Conservation (phyloP, 768 basidiomycete species). For the Coprinopsis strossmayeri region DNA sequence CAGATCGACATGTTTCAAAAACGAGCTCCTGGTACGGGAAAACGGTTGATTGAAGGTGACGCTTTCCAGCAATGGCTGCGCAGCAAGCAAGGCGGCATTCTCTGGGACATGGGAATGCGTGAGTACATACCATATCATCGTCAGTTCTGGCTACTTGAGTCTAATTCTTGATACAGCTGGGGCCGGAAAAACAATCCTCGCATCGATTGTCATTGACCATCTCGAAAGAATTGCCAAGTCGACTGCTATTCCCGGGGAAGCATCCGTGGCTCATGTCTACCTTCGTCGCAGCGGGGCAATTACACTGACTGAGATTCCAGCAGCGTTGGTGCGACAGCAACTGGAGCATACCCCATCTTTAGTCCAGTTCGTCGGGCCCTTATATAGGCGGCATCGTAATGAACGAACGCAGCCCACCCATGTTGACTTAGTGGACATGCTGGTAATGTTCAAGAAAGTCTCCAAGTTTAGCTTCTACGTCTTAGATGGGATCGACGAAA, state of each 20-base stretch:
- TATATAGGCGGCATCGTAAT: neutral
- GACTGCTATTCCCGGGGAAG: neutral
- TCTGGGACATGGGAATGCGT: conserved; percentile 5
- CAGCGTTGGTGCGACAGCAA: neutral
- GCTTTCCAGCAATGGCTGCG: neutral
- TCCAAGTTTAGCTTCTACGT: neutral
- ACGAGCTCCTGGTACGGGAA: neutral
- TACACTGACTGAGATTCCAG: neutral
- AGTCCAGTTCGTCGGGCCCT: neutral
- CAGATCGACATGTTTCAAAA: neutral
- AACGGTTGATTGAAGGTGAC: neutral
- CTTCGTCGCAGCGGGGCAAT: neutral
- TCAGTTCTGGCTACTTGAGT: neutral
- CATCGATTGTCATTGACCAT: conserved; percentile 1
- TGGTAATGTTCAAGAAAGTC: neutral
- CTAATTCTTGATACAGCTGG: neutral
- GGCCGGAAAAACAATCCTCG: conserved; percentile 1
- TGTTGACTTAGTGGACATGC: neutral
- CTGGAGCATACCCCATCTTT: neutral
- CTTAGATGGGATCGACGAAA: conserved; percentile 4
- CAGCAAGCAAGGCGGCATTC: neutral
- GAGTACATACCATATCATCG: neutral
- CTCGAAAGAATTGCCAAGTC: neutral
- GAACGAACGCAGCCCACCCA: neutral
- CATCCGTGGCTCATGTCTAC: neutral